Evolutionary conservation across 768 basidiomycete species (phyloP).

Genomic region (Termitomyces sp.): DNA sequence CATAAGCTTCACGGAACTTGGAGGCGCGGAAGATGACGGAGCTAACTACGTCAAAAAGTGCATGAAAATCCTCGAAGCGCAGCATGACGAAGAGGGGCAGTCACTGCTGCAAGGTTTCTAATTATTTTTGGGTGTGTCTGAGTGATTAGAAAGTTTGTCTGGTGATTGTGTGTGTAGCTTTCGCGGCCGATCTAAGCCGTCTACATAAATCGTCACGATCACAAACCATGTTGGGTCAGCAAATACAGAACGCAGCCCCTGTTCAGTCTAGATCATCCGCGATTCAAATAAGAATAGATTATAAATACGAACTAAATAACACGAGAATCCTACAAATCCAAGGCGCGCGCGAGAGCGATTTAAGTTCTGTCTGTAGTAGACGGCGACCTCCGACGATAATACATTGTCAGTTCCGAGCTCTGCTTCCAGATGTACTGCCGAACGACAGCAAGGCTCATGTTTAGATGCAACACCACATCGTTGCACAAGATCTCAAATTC

Average conservation of each 20-base stretch:
- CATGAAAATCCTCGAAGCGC: background rate
- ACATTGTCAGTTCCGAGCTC: conserved; percentile 67
- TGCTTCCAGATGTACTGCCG: conserved; percentile 90
- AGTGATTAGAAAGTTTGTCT: background rate
- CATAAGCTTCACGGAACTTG: background rate
- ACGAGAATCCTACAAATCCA: background rate
- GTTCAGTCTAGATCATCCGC: background rate
- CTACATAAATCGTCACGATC: background rate
- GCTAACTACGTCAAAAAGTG: background rate
- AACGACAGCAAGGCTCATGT: conserved; percentile 89
- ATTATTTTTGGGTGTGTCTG: background rate
- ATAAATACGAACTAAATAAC: conserved; percentile 13
- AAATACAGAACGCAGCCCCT: background rate
- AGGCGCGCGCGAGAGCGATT: background rate
- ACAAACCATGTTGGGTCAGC: background rate
- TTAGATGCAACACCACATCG: conserved; percentile 74
- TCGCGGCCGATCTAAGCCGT: background rate
- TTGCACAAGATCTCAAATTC: conserved; percentile 88
- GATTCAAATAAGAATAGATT: conserved; percentile 11
- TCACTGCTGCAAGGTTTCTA: background rate
- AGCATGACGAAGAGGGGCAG: background rate
- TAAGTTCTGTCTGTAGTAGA: background rate
- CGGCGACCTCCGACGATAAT: conserved; percentile 59
- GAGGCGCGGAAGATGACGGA: background rate
- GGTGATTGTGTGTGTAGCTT: background rate